These are phyloP conservation scores for Pseudopediastrum boryanum DNA, from an alignment of 139 green algal genomes.

Conservation along the genomic window DNA sequence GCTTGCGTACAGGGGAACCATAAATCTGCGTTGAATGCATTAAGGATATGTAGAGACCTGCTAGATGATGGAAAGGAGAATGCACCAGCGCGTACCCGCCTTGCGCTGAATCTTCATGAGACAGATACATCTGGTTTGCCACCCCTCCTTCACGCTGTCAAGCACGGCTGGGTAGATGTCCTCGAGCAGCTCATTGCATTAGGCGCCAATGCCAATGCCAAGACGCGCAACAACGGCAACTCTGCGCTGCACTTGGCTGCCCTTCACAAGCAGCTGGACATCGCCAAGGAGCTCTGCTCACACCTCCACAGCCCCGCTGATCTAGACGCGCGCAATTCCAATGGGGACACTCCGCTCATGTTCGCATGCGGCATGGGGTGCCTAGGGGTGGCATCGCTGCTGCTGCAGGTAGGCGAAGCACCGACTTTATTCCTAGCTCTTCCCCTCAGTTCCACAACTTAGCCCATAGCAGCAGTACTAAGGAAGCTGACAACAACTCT, in stretches of 20 bases:
- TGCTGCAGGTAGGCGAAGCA: conserved; percentile 18
- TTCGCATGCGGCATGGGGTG: conserved; percentile 11
- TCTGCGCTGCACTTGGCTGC: conserved; percentile 18
- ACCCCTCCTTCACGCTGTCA: conserved; percentile 19
- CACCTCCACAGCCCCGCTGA: background rate
- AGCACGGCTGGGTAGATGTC: conserved; percentile 20
- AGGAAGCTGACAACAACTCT: background rate
- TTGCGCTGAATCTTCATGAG: too few relatives aligned
- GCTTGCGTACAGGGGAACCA: too few relatives aligned
- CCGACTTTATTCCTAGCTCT: background rate
- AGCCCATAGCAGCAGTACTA: background rate
- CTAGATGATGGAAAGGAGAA: too few relatives aligned
- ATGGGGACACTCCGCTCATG: conserved; percentile 39
- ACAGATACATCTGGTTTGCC: conserved; percentile 22
- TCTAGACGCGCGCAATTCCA: conserved; percentile 19
- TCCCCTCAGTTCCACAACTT: background rate
- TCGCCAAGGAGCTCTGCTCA: background rate
- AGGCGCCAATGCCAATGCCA: background rate
- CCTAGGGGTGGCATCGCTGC: background rate
- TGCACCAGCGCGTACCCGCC: too few relatives aligned
- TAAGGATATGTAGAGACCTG: too few relatives aligned
- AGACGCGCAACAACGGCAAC: conserved; percentile 16
- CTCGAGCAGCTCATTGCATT: conserved; percentile 14
- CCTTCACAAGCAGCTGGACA: conserved; percentile 16
- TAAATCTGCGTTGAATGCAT: too few relatives aligned